Conservation (phyloP, 1,284 basidiomycete species). For the Xerocomus nothofagi region DNA sequence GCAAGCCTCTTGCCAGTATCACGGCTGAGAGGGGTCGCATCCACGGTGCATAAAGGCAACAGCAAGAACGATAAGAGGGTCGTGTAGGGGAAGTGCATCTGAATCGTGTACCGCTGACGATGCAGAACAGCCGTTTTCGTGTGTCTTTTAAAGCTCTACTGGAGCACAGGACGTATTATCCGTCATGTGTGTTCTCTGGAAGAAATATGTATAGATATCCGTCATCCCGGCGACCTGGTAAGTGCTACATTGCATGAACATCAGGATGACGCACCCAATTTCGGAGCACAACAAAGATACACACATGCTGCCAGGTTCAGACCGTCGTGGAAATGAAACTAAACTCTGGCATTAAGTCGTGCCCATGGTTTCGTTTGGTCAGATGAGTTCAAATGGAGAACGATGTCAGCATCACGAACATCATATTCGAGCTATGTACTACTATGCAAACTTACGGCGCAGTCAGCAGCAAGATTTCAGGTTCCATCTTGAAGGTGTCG, state of each 20-base stretch:
- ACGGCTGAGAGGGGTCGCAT: constrained; percentile 6
- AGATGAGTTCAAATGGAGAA: background rate
- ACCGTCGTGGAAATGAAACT: constrained; percentile 2
- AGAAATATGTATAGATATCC: background rate
- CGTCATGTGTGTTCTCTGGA: background rate
- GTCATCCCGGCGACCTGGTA: background rate
- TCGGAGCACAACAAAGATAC: background rate
- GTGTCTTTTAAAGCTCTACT: background rate
- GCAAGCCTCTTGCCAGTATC: constrained; percentile 15
- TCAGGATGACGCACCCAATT: background rate
- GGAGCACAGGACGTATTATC: background rate
- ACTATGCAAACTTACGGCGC: no score
- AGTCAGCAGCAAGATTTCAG: no score
- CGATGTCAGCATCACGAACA: background rate
- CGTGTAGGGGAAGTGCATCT: constrained; percentile 10
- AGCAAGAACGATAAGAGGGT: background rate
- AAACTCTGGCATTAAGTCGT: background rate
- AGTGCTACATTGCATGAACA: no score
- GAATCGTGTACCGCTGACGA: no score
- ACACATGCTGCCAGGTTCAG: background rate
- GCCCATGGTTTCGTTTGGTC: background rate
- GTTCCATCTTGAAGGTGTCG: no score
- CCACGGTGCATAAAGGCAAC: background rate
- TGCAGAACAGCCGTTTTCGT: background rate
- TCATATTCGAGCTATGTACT: no score